Conservation (phyloP, 768 basidiomycete species). For the Gloeopeniophorella convolvens region DNA sequence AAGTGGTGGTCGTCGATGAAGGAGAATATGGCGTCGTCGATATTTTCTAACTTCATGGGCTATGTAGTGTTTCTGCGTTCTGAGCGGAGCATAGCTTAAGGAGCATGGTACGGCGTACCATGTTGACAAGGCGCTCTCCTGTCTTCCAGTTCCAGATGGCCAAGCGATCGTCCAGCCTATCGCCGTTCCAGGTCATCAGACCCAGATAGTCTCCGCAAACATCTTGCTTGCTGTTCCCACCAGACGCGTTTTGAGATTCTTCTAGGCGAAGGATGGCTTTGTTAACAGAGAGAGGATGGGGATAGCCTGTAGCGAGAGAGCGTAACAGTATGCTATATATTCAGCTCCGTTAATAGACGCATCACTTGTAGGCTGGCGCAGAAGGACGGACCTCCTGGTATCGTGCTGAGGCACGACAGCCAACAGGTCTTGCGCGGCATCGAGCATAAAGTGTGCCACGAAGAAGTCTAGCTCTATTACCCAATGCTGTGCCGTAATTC, state of each 20-base stretch:
- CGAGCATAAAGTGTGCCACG: not conserved
- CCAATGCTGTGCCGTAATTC: not conserved
- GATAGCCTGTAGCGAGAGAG: not conserved
- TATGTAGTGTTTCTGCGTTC: too few relatives aligned
- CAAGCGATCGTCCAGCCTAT: not conserved
- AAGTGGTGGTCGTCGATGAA: too few relatives aligned
- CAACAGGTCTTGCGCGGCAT: constrained; percentile 5
- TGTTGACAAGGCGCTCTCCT: not conserved
- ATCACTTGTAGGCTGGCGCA: too few relatives aligned
- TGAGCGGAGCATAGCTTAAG: too few relatives aligned
- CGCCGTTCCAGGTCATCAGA: not conserved
- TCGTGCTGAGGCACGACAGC: not conserved
- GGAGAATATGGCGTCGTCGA: too few relatives aligned
- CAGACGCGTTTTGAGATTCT: too few relatives aligned
- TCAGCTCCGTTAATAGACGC: too few relatives aligned
- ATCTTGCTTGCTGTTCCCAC: too few relatives aligned
- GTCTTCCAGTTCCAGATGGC: constrained; percentile 13
- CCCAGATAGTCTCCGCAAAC: constrained; percentile 4
- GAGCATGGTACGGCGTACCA: not conserved
- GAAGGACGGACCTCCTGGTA: too few relatives aligned
- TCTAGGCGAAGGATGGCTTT: not conserved
- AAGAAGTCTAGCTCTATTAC: not conserved
- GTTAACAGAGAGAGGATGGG: constrained; percentile 4
- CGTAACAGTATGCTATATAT: not conserved
- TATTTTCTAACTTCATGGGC: too few relatives aligned